Evolutionary conservation across 768 basidiomycete genomes (phyloP), one percentile per base, ranked within the genome.

Genomic region (Auriscalpium microsporum): DNA sequence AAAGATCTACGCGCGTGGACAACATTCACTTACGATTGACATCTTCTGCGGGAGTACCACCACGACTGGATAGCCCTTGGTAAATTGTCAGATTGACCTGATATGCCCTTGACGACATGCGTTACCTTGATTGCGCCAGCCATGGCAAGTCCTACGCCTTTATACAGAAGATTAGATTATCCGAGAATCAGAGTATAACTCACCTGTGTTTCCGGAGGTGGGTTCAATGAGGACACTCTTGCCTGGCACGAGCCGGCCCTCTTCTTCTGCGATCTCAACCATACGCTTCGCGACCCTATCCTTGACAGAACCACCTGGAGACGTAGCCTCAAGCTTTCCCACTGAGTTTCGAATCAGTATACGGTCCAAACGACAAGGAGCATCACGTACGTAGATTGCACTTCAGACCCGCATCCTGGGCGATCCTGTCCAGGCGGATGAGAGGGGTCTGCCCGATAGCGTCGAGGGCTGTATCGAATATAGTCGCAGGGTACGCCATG

Each of bases 261-360:
- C 85, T 53, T 77, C 76, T 75, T 99, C 96, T 7, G 95, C 96
- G n/a, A 86, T 81, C 61, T 93, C 86, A 2, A 98, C 82, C 95
- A 99, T 99, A 10, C 91, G 84, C 69, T 92, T 94, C 23, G 94
- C 94, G 52, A 98, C 95, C 56, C 94, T 77, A 67, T 98, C 95
- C 73, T 99, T 99, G 56, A 97, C 87, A 3, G 89, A 93, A 2
- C 95, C 95, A 10, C 95, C 96, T 2, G 84, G 85, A 21, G 90
- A 93, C 65, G 90, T 80, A 67, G 81, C 96, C 64, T 99, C 95
- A 14, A 89, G 77, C 70, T 96, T 97, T 8, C 78, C 94, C 65
- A 95, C 90, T 28, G 28, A 28, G 28, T 28, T 28, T 28, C 28
- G 28, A 47, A n/a, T 16, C 14, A 19, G 10, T 45, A 17, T 21